A percentile compares a stretch with the other conserved stretches of the same genome.
Evolutionary conservation across 1,284 basidiomycete species (phyloP).

Genomic region (Cutaneotrichosporon cutaneum): DNA sequence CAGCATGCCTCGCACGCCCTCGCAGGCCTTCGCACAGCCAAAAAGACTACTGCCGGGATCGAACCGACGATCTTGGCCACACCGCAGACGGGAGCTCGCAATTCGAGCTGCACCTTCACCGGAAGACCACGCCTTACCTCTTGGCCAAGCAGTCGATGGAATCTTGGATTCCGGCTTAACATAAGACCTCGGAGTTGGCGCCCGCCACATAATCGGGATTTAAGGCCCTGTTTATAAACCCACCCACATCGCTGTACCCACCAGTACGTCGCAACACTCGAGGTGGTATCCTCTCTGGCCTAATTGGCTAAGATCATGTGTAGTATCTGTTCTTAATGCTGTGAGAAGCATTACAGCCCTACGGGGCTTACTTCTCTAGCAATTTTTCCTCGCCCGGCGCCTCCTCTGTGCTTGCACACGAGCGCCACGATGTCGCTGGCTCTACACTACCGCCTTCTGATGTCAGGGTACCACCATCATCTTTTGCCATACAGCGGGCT

Average conservation of each 20-base stretch:
- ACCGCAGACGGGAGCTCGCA: too few species aligned
- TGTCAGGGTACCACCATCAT: slow-evolving; percentile 25
- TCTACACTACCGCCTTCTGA: slow-evolving; percentile 30
- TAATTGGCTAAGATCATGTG: slow-evolving; percentile 55
- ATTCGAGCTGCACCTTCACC: too few species aligned
- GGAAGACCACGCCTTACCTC: slow-evolving; percentile 2
- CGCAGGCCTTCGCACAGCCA: too few species aligned
- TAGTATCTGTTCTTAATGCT: slow-evolving; percentile 54
- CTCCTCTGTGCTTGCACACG: slow-evolving; percentile 29
- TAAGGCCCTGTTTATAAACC: background rate
- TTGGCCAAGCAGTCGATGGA: background rate
- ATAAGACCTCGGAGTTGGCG: background rate
- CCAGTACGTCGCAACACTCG: background rate
- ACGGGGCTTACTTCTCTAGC: slow-evolving; percentile 42
- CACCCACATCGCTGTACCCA: background rate
- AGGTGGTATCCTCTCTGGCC: slow-evolving; percentile 50
- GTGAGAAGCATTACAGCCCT: slow-evolving; percentile 46
- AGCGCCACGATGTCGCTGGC: slow-evolving; percentile 28
- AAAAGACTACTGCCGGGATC: background rate
- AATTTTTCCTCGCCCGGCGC: slow-evolving; percentile 39
- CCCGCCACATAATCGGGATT: background rate
- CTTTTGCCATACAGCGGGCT: slow-evolving; percentile 6
- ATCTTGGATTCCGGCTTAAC: too few species aligned
- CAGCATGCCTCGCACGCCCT: too few species aligned
- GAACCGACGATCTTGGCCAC: slow-evolving; percentile 1